Conservation (phyloP, 2,329 filamentous ascomycete species). For the Colletotrichum lupini region DNA sequence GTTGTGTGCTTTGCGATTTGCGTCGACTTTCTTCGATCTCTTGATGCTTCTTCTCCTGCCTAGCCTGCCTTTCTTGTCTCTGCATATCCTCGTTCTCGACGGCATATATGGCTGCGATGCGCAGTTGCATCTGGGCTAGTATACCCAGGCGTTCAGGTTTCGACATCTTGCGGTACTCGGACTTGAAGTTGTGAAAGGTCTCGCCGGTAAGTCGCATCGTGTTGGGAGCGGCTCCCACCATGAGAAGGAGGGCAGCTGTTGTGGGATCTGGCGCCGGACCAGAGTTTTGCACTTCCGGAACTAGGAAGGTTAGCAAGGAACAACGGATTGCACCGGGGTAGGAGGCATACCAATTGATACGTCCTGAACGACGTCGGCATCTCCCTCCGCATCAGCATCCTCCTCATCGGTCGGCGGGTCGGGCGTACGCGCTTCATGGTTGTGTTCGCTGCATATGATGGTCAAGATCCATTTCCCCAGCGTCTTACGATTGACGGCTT, state of each 20-base stretch:
- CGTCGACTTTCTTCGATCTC: constrained; percentile 49
- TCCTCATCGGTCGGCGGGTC: constrained; percentile 51
- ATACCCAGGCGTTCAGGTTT: constrained; percentile 51
- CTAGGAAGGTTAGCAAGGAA: constrained; percentile 4
- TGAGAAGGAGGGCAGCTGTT: constrained; percentile 50
- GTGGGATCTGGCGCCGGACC: constrained; percentile 44
- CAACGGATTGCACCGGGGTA: neutral
- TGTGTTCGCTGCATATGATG: constrained; percentile 56
- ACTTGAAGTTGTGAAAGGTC: constrained; percentile 56
- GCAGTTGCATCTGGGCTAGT: constrained; percentile 53
- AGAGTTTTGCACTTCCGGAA: constrained; percentile 9
- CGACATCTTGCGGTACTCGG: constrained; percentile 55
- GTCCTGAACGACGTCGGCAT: constrained; percentile 41
- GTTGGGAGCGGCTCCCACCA: constrained; percentile 52
- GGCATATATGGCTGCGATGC: constrained; percentile 56
- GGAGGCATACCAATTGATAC: constrained; percentile 26
- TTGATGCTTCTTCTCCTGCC: constrained; percentile 50
- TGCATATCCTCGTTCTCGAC: constrained; percentile 57
- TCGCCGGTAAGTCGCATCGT: constrained; percentile 54
- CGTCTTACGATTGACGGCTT: constrained; percentile 55
- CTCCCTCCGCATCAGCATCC: constrained; percentile 45
- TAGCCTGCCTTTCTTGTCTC: constrained; percentile 51
- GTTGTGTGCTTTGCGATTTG: constrained; percentile 41
- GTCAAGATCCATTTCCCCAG: constrained; percentile 58
- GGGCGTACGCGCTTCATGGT: constrained; percentile 56